Conservation (phyloP, 177 flowering plant genomes). For the Vitis hybrid region DNA sequence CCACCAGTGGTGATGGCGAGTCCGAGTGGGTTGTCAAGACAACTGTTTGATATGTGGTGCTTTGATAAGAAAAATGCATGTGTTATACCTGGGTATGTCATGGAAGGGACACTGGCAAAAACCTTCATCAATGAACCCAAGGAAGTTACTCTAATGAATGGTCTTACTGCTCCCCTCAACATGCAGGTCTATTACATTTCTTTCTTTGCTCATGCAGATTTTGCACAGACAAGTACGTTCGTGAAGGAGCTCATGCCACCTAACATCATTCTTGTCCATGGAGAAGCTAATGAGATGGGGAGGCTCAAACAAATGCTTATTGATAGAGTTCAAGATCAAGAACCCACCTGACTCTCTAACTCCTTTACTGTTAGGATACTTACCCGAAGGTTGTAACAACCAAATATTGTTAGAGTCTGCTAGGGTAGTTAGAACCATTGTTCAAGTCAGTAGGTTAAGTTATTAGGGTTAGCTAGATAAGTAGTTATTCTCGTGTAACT, state of each 20-base stretch:
- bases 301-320: slow-evolving; percentile 85
- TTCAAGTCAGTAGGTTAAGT: too few relatives aligned
- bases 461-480: too few relatives aligned
- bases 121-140: slow-evolving; percentile 88
- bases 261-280: slow-evolving; percentile 84
- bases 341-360: too few relatives aligned
- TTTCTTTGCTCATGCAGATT: slow-evolving; percentile 96
- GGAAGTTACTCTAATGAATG: slow-evolving; percentile 90
- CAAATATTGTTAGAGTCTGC: too few relatives aligned
- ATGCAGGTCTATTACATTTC: slow-evolving; percentile 97
- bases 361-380: too few relatives aligned
- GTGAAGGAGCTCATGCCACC: slow-evolving; percentile 91
- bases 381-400: too few relatives aligned
- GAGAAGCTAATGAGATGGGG: slow-evolving; percentile 95
- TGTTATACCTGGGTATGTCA: slow-evolving; percentile 89
- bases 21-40: slow-evolving; percentile 74
- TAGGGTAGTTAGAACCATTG: too few relatives aligned
- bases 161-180: slow-evolving; percentile 82
- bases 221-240: slow-evolving; percentile 83
- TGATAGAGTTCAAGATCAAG: too few relatives aligned
- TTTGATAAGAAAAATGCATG: slow-evolving; percentile 91
- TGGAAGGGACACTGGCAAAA: slow-evolving; percentile 89
- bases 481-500: too few relatives aligned
- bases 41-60: slow-evolving; percentile 95
- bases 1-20: too few relatives aligned